Conservation (phyloP, 1,284 basidiomycete species). For the Bjerkandera adusta region DNA sequence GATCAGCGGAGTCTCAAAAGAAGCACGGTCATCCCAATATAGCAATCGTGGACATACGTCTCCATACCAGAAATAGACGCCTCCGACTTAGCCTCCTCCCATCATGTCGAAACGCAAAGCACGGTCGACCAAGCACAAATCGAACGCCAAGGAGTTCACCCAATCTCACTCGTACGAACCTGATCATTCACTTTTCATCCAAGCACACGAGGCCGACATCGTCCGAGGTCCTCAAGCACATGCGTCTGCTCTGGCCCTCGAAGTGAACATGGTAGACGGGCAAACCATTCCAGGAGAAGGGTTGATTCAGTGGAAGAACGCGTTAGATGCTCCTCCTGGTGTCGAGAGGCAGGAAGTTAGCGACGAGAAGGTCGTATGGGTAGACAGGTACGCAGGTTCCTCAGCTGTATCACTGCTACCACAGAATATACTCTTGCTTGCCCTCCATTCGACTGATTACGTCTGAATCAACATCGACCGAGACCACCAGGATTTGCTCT, state of each 20-base stretch:
- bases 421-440: too few species aligned
- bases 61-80: too few species aligned
- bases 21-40: too few species aligned
- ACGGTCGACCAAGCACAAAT: background rate
- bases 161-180: constrained; percentile 1
- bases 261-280: constrained; percentile 29
- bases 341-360: constrained; percentile 8
- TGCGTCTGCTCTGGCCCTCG: constrained; percentile 45
- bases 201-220: constrained; percentile 69
- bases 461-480: too few species aligned
- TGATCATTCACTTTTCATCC: constrained; percentile 44
- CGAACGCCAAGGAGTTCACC: background rate
- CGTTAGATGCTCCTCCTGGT: constrained; percentile 20
- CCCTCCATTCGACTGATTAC: too few species aligned
- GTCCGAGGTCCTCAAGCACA: constrained; percentile 45
- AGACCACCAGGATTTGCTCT: background rate
- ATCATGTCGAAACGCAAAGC: constrained; percentile 7
- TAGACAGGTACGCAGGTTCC: constrained; percentile 59
- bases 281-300: constrained; percentile 27
- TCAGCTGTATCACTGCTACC: background rate
- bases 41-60: too few species aligned
- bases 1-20: too few species aligned
- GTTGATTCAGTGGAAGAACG: constrained; percentile 45
- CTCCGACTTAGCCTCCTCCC: too few species aligned
- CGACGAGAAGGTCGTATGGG: constrained; percentile 37